These are phyloP conservation scores for Arabis alpina DNA, from an alignment of 345 rosid species.

Conservation along the genomic window DNA sequence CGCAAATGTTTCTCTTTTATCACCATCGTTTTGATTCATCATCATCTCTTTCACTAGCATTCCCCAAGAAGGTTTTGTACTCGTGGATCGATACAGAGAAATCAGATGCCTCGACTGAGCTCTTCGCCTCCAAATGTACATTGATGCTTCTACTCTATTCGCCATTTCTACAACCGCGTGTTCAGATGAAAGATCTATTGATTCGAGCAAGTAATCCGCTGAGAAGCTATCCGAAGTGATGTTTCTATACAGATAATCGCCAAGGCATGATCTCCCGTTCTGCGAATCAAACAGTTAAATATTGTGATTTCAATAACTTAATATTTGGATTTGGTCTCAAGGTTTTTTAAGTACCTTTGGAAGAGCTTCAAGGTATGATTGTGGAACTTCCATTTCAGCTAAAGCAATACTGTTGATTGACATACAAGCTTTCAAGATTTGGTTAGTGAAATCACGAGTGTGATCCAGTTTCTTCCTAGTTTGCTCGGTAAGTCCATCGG, in stretches of 20 bases:
- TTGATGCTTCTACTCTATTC: slow-evolving; percentile 81
- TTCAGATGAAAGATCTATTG: slow-evolving; percentile 88
- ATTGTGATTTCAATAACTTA: not conserved
- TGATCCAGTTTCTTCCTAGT: slow-evolving; percentile 78
- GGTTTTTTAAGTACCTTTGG: slow-evolving; percentile 65
- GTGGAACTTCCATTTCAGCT: slow-evolving; percentile 93
- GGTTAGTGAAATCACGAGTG: slow-evolving; percentile 79
- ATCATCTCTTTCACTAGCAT: slow-evolving; percentile 88
- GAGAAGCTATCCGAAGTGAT: slow-evolving; percentile 84
- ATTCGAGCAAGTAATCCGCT: slow-evolving; percentile 76
- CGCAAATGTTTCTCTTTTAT: slow-evolving; percentile 81
- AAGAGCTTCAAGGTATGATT: slow-evolving; percentile 75
- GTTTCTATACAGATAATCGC: slow-evolving; percentile 79
- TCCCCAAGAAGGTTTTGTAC: slow-evolving; percentile 80
- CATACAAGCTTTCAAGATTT: slow-evolving; percentile 96
- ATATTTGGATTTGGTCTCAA: not conserved
- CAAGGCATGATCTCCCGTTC: slow-evolving; percentile 89
- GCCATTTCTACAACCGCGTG: slow-evolving; percentile 82
- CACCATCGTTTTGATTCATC: slow-evolving; percentile 75
- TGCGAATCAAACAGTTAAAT: slow-evolving; percentile 40
- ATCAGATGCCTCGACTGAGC: slow-evolving; percentile 59
- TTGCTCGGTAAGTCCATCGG: slow-evolving; percentile 72
- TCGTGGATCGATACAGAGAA: slow-evolving; percentile 59
- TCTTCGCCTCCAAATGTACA: slow-evolving; percentile 78
- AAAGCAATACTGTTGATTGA: slow-evolving; percentile 77